Base-by-base conservation (phyloP, 2,329 filamentous ascomycete genomes). In the Neospermospora avenae region DNA sequence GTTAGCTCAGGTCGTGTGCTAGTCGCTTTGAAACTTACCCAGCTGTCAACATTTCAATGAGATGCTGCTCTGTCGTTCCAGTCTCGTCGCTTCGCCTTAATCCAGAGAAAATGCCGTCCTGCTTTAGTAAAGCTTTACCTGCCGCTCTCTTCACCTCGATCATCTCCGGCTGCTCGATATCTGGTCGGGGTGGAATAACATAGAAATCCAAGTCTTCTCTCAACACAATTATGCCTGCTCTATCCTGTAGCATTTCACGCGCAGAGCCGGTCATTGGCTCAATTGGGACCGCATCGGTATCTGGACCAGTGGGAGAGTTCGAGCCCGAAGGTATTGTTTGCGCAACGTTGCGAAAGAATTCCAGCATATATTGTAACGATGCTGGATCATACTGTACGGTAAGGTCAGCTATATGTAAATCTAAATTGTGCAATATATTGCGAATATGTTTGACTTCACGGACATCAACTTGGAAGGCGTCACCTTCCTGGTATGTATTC, bases 11-110 rank as follows among this genome's bases (percentile, higher is more conserved):
- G 46, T 13, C 14, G 7, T 31, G 42, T 55, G 1, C 13, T 4
- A 48, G 11, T 11, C n/a, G 39, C 5, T 41, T 1, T 20, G 31
- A 22, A 28, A 79, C 88, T 77, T 81, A 98, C 93, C 93, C 95
- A 72, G 95, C 95, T 57, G 95, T 99, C 76, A 99, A 77, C 95
- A 99, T 99, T 79, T 99, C 95, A 71, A 99, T 99, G 41, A 99
- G 81, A 79, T 99, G 95, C 68, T 96, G 95, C 76, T 99, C 95
- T 0, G 95, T 99, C 18, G 93, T 97, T 20, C 95, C 95, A 18
- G 90, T 88, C 76, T 99, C 95, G 68, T 99, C 93, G 70, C 93
- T 98, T 74, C 93, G 91, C 75, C 95, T 89, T 49, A 99, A 78
- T 0, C 95, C 95, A 3, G 93, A 96, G 74, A 99, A 99, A 69